Base-by-base conservation (phyloP, 1,139 yeast species). In the Suhomyces yuchorum region DNA sequence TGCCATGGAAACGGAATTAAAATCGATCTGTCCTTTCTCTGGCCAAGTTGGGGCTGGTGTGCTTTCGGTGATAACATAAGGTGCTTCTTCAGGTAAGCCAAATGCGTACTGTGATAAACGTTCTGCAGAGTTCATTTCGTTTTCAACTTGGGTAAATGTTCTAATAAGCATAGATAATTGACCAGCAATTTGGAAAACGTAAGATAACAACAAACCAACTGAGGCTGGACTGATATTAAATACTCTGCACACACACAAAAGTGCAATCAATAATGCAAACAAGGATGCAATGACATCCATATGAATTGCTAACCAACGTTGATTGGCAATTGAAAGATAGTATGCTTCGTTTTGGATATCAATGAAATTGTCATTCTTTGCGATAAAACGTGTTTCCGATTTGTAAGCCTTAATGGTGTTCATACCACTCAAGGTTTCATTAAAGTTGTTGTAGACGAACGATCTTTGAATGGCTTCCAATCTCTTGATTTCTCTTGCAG, bases 61-160 rank as follows among this genome's bases (percentile, higher is more conserved):
- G 1, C 75, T 71, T 42, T 78, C 87, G 0, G 78, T 73, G 20
- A 56, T 56, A 8, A 51, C 47, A 30, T 80, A 79, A 0, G 71
- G 59, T 4, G 73, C 71, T 54, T 74, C 79, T 50, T 67, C 68
- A 4, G 75, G 77, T 46, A 74, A 59, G 34, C 63, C 55, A 46
- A 56, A 73, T 0, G 92, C 93, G 65, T 88, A 88, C 48, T 84
- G 79, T 51, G 81, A 77, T 45, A 90, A 67, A 62, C 97, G 78
- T 68, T 90, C 96, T n/a, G 85, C 93, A 7, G 95, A 83, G 59
- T 87, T 87, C 90, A 89, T 80, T 60, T 85, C 86, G 65, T 87
- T 88, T 62, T 89, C 96, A 26, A 86, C 80, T 59, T 83, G 84
- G 0, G 96, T 87, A 51, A 73, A 66, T 4, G 84, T 71, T 60